Evolutionary conservation across 2,329 filamentous ascomycete species (phyloP).

Genomic region (Aureobasidium pullulans): DNA sequence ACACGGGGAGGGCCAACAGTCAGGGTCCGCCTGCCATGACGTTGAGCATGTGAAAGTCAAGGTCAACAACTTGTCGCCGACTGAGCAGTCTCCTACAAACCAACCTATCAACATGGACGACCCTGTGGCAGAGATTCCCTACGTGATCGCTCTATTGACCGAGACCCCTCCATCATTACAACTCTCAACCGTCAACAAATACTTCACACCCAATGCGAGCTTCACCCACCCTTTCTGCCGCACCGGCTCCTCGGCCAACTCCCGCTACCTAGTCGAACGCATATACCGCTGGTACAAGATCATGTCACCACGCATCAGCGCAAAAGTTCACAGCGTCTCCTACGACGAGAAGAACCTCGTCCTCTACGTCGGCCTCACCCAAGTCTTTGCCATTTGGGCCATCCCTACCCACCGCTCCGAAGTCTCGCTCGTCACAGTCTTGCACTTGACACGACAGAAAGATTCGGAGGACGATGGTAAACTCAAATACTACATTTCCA

Average conservation of each 20-base stretch:
- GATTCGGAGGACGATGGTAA: background rate
- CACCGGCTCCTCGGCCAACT: conserved; percentile 54
- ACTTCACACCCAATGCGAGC: conserved; percentile 63
- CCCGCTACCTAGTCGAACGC: conserved; percentile 57
- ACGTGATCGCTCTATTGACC: conserved; percentile 61
- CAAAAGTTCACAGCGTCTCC: conserved; percentile 61
- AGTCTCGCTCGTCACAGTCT: conserved; percentile 26
- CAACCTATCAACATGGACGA: conserved; percentile 13
- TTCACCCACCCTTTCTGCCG: conserved; percentile 76
- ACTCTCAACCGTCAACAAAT: conserved; percentile 56
- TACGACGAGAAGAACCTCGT: conserved; percentile 58
- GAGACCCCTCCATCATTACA: conserved; percentile 62
- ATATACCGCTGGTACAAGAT: conserved; percentile 84
- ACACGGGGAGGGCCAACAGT: background rate
- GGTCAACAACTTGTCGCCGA: background rate
- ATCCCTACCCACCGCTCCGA: conserved; percentile 64
- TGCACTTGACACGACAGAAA: conserved; percentile 21
- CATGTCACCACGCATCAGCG: conserved; percentile 63
- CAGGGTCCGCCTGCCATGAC: conserved; percentile 1
- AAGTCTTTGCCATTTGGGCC: conserved; percentile 71
- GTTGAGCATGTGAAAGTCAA: conserved; percentile 11
- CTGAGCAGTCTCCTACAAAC: background rate
- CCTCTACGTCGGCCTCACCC: conserved; percentile 68
- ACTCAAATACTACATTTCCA: conserved; percentile 60
- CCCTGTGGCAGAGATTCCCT: conserved; percentile 52